Evolutionary conservation across 2,329 filamentous ascomycete genomes (phyloP).

Genomic region (Exophiala aquamarina): DNA sequence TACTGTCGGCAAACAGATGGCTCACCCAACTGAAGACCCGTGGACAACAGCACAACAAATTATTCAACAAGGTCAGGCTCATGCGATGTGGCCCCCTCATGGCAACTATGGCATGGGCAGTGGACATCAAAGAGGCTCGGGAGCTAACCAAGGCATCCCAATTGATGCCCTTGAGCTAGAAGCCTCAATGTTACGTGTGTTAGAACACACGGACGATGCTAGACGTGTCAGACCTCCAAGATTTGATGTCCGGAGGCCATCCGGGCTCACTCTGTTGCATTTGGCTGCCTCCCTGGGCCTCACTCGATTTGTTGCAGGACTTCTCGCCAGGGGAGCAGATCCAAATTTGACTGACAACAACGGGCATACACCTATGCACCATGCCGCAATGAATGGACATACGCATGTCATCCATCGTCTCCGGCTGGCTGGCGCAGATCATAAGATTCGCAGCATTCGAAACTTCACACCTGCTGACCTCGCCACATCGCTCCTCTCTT

Average conservation of each 20-base stretch:
- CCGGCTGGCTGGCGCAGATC: slow-evolving; percentile 71
- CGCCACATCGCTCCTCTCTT: slow-evolving; percentile 63
- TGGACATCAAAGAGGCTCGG: slow-evolving; percentile 45
- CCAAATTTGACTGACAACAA: slow-evolving; percentile 73
- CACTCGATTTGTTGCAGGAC: slow-evolving; percentile 71
- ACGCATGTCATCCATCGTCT: slow-evolving; percentile 74
- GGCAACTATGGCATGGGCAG: slow-evolving; percentile 42
- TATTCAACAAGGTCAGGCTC: slow-evolving; percentile 31
- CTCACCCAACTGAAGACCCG: slow-evolving; percentile 50
- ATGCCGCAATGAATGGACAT: slow-evolving; percentile 75
- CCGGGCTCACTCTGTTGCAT: slow-evolving; percentile 79
- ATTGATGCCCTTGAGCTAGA: slow-evolving; percentile 58
- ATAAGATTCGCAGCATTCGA: slow-evolving; percentile 66
- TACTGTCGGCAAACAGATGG: slow-evolving; percentile 47
- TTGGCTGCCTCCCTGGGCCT: slow-evolving; percentile 74
- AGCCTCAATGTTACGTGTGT: slow-evolving; percentile 66
- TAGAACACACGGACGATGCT: slow-evolving; percentile 70
- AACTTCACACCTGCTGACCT: slow-evolving; percentile 72
- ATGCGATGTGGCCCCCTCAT: slow-evolving; percentile 25
- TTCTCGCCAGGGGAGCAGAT: slow-evolving; percentile 75
- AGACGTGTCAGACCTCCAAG: slow-evolving; percentile 48
- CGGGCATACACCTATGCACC: slow-evolving; percentile 79
- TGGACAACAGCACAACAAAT: slow-evolving; percentile 50
- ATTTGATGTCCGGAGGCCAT: slow-evolving; percentile 64
- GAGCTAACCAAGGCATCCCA: slow-evolving; percentile 42